These are phyloP conservation scores for Lentinula lateritia DNA, from an alignment of 768 basidiomycete genomes.

Conservation along the genomic window DNA sequence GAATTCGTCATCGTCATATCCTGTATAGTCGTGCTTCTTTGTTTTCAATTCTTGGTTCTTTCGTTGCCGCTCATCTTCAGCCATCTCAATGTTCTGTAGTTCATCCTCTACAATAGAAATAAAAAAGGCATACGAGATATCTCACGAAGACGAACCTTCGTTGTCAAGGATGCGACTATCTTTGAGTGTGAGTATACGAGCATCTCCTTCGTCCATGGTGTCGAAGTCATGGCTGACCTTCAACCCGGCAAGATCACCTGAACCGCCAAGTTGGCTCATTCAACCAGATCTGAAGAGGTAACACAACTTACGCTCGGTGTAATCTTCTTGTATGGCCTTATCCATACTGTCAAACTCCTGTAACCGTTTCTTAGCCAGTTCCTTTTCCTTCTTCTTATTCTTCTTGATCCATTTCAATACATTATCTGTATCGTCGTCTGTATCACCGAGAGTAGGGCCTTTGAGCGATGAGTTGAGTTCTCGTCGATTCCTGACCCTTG, in stretches of 20 bases:
- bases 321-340: conserved; percentile 66
- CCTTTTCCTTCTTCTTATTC: conserved; percentile 87
- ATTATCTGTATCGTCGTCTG: conserved; percentile 67
- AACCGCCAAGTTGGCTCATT: not conserved
- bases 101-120: conserved; percentile 74
- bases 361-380: conserved; percentile 77
- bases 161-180: conserved; percentile 93
- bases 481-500: conserved; percentile 86
- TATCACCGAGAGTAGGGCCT: conserved; percentile 88
- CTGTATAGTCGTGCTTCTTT: conserved; percentile 86
- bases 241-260: conserved; percentile 87
- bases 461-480: conserved; percentile 91
- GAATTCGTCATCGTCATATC: conserved; percentile 97
- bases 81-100: conserved; percentile 92
- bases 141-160: conserved; percentile 55
- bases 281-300: not conserved
- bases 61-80: conserved; percentile 76
- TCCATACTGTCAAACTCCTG: conserved; percentile 84
- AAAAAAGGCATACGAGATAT: conserved; percentile 2
- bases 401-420: conserved; percentile 88
- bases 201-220: conserved; percentile 88
- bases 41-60: conserved; percentile 83
- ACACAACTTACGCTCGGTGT: conserved; percentile 75
- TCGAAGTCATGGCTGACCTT: conserved; percentile 97
- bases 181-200: conserved; percentile 93